Conservation (phyloP, 2,329 filamentous ascomycete species). For the Pestalotiopsis sp. region DNA sequence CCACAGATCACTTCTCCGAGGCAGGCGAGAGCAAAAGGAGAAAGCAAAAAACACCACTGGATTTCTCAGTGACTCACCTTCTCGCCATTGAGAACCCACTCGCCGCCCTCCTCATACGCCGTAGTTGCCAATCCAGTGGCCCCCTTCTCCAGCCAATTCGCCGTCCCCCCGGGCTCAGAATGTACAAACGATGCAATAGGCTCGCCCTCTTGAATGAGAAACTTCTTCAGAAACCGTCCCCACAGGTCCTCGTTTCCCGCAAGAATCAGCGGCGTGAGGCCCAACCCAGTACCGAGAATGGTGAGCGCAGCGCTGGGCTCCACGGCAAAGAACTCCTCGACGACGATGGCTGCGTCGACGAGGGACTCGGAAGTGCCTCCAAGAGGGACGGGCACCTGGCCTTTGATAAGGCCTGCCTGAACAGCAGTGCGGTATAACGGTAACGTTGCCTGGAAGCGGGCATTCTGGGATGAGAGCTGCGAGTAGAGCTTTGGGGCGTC, state of each 20-base stretch:
- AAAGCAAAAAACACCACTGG: background rate
- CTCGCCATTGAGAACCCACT: constrained; percentile 55
- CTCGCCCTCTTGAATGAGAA: constrained; percentile 43
- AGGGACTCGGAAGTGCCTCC: constrained; percentile 48
- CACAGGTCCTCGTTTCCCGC: constrained; percentile 37
- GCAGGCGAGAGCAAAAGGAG: too few relatives aligned
- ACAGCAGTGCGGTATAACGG: constrained; percentile 48
- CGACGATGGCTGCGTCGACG: constrained; percentile 49
- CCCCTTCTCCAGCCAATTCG: constrained; percentile 54
- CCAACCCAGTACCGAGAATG: constrained; percentile 53
- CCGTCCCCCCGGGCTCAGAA: constrained; percentile 52
- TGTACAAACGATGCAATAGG: constrained; percentile 53
- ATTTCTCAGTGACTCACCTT: constrained; percentile 37
- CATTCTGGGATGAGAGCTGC: constrained; percentile 15
- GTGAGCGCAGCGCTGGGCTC: constrained; percentile 52
- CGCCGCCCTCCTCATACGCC: constrained; percentile 47
- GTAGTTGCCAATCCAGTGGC: constrained; percentile 49
- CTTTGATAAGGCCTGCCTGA: constrained; percentile 46
- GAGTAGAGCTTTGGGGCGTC: constrained; percentile 22
- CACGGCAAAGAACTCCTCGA: constrained; percentile 54
- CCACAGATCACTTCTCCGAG: background rate
- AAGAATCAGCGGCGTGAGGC: constrained; percentile 51
- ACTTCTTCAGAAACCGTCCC: constrained; percentile 46
- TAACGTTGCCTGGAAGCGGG: constrained; percentile 48
- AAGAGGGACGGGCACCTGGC: constrained; percentile 43